These are phyloP conservation scores for Candida maltosa DNA, from an alignment of 805 yeast genomes.

Conservation along the genomic window DNA sequence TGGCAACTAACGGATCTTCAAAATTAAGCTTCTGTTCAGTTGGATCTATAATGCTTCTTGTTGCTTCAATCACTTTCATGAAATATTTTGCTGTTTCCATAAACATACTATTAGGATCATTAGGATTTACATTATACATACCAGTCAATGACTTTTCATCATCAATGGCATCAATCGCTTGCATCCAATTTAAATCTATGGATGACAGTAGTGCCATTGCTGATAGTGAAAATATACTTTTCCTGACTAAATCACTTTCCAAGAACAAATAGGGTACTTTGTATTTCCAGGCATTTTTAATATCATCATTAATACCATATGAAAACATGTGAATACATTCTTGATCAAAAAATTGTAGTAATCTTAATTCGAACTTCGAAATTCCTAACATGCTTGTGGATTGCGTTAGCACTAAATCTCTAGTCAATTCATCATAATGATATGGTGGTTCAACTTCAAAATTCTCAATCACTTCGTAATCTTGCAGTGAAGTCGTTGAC, in stretches of 20 bases:
- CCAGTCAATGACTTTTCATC: slow-evolving; percentile 29
- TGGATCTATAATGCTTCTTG: background rate
- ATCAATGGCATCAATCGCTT: background rate
- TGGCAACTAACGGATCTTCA: slow-evolving; percentile 4
- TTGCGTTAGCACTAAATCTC: slow-evolving; percentile 11
- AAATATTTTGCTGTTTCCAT: slow-evolving; percentile 6
- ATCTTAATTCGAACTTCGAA: slow-evolving; percentile 10
- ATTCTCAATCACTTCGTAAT: background rate
- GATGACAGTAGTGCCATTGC: slow-evolving; percentile 9
- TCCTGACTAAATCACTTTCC: slow-evolving; percentile 22
- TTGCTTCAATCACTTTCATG: background rate
- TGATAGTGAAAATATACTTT: slow-evolving; percentile 19
- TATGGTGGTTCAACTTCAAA: background rate
- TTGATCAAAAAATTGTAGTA: slow-evolving; percentile 22
- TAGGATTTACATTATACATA: background rate
- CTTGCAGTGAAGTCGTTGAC: background rate
- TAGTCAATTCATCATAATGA: slow-evolving; percentile 3
- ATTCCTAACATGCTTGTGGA: slow-evolving; percentile 15
- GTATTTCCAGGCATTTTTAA: slow-evolving; percentile 22
- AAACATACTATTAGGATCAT: slow-evolving; percentile 1
- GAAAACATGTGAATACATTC: slow-evolving; percentile 25
- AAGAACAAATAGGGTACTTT: slow-evolving; percentile 24
- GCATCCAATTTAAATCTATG: slow-evolving; percentile 2
- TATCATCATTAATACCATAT: slow-evolving; percentile 16
- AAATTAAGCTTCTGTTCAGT: background rate